A percentile compares a stretch with the other conserved stretches of the same genome.
phyloP scores from a whole-genome alignment of 352 stramenopile species.

The Thraustotheca clavata region DNA sequence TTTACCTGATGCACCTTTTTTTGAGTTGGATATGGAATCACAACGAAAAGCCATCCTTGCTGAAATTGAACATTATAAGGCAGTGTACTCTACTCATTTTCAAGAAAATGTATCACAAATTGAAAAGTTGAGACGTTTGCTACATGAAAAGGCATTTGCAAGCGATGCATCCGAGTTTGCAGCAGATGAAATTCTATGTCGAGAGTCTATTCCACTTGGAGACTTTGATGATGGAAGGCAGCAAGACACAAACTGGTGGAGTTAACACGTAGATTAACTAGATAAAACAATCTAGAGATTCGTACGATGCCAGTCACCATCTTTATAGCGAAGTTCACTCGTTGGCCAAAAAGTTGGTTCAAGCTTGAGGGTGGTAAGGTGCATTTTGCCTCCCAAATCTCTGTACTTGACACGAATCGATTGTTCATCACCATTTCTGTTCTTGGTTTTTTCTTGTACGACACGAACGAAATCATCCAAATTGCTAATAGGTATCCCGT shows the following conservation, averaged over 20 bases:
- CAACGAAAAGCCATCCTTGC: not conserved
- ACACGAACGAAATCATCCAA: constrained; percentile 86
- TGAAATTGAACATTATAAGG: constrained; percentile 8
- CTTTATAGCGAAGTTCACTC: constrained; percentile 71
- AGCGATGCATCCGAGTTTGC: not conserved
- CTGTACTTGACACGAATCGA: constrained; percentile 87
- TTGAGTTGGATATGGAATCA: not conserved
- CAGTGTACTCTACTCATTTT: not conserved
- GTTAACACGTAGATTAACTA: too few relatives aligned
- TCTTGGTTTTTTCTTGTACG: constrained; percentile 42
- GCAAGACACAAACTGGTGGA: too few relatives aligned
- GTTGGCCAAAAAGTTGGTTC: constrained; percentile 88
- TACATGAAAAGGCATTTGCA: not conserved
- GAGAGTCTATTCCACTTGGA: too few relatives aligned
- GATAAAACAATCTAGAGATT: too few relatives aligned
- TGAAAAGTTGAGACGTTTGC: not conserved
- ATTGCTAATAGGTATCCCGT: constrained; percentile 75
- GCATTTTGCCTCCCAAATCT: constrained; percentile 79
- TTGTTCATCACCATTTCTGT: constrained; percentile 43
- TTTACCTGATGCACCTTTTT: too few relatives aligned
- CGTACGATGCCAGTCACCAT: constrained; percentile 64
- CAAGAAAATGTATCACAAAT: not conserved
- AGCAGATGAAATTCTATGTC: not conserved
- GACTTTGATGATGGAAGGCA: too few relatives aligned
- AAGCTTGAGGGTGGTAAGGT: constrained; percentile 81